Percentiles rank a stretch among this genome's conserved stretches.
phyloP scores from a whole-genome alignment of 129 eudicot species.

The Centella asiatica region DNA sequence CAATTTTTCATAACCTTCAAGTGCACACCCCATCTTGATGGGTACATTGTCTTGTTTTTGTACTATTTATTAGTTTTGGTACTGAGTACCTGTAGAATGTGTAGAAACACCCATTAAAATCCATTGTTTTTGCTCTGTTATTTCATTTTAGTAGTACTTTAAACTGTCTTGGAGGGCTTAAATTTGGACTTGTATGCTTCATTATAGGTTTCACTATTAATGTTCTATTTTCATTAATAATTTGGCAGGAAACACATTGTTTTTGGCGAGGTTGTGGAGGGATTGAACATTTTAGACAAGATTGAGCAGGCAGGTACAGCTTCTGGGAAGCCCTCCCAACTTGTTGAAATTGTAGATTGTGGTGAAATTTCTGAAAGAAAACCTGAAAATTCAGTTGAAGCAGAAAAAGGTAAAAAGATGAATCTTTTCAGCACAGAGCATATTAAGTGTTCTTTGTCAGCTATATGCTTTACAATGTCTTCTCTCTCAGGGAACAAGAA shows the following conservation, averaged over 20 bases:
- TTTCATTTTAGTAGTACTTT: background rate
- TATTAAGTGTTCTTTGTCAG: no score
- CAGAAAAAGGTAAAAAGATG: conserved; percentile 47
- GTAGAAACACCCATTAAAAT: background rate
- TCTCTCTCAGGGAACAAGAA: conserved; percentile 46
- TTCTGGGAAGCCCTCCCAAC: conserved; percentile 57
- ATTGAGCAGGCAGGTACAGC: conserved; percentile 71
- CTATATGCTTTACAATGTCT: conserved; percentile 7
- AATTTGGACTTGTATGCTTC: background rate
- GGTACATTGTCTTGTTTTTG: conserved; percentile 35
- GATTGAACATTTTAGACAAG: conserved; percentile 68
- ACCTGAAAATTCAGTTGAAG: conserved; percentile 19
- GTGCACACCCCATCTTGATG: conserved; percentile 86
- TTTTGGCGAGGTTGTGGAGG: conserved; percentile 82
- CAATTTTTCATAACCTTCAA: conserved; percentile 85
- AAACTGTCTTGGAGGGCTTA: conserved; percentile 7
- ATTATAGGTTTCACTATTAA: background rate
- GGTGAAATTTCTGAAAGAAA: conserved; percentile 56
- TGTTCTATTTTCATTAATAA: background rate
- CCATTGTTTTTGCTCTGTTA: background rate
- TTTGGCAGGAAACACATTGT: conserved; percentile 94
- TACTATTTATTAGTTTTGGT: conserved; percentile 1
- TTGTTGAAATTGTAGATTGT: conserved; percentile 60
- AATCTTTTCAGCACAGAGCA: no score
- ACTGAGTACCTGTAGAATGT: background rate